Percentiles rank a stretch among this genome's conserved stretches.
These are phyloP conservation scores for Abrus precatorius DNA, from an alignment of 306 rosid genomes.

Conservation along the genomic window DNA sequence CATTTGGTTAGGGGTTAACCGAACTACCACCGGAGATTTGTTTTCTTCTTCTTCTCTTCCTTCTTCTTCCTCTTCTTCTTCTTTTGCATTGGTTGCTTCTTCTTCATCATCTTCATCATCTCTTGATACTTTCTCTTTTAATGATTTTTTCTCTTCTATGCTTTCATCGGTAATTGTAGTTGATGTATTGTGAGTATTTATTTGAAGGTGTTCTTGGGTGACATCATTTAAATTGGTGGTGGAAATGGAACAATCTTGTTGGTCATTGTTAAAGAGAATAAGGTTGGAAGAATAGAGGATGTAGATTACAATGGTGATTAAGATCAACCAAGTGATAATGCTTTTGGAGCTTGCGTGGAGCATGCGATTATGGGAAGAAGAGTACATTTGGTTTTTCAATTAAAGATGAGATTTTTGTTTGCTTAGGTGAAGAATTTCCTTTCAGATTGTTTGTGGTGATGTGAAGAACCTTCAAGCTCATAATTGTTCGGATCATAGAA, in stretches of 20 bases:
- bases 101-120: neutral
- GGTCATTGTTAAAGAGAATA: slow-evolving; percentile 62
- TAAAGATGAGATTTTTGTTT: slow-evolving; percentile 37
- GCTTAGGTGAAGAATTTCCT: slow-evolving; percentile 25
- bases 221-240: slow-evolving; percentile 45
- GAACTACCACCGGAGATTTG: slow-evolving; percentile 41
- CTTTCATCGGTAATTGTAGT: neutral
- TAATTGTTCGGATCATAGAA: slow-evolving; percentile 65
- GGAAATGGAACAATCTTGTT: slow-evolving; percentile 54
- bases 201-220: slow-evolving; percentile 44
- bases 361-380: slow-evolving; percentile 52
- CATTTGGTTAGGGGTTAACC: slow-evolving; percentile 33
- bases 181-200: slow-evolving; percentile 46
- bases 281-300: slow-evolving; percentile 68
- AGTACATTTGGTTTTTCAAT: slow-evolving; percentile 44
- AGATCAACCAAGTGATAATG: slow-evolving; percentile 64
- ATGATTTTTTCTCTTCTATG: slow-evolving; percentile 18
- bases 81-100: neutral
- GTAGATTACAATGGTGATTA: slow-evolving; percentile 56
- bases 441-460: slow-evolving; percentile 24
- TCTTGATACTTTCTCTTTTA: neutral
- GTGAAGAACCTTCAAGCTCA: slow-evolving; percentile 1
- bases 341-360: slow-evolving; percentile 51
- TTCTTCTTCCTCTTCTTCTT: neutral
- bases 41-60: neutral